Conservation (phyloP, 1,139 yeast species). For the Martiniozyma asiatica region DNA sequence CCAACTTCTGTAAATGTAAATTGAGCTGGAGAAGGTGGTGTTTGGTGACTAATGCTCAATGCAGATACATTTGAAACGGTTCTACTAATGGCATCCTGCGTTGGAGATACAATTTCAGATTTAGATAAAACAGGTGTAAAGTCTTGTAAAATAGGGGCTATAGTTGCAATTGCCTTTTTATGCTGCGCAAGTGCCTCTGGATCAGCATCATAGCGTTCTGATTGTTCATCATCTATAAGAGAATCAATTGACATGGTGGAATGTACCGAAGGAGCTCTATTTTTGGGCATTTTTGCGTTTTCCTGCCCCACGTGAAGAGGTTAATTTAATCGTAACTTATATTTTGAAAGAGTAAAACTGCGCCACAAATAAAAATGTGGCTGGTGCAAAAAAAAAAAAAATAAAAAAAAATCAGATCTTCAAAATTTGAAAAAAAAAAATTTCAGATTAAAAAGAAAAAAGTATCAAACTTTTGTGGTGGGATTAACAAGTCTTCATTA, state of each 20-base stretch:
- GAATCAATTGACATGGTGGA: conserved; percentile 16
- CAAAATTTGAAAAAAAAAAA: too few relatives aligned
- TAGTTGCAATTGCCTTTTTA: conserved; percentile 58
- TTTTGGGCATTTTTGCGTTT: too few relatives aligned
- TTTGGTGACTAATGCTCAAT: conserved; percentile 15
- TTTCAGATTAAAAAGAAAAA: too few relatives aligned
- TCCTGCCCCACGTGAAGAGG: too few relatives aligned
- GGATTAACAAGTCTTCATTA: too few relatives aligned
- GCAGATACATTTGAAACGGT: conserved; percentile 24
- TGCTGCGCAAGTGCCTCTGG: conserved; percentile 22
- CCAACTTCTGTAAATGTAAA: not conserved
- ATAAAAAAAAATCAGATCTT: too few relatives aligned
- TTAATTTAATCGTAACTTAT: too few relatives aligned
- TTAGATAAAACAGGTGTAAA: conserved; percentile 59
- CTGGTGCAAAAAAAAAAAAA: too few relatives aligned
- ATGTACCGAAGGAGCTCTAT: too few relatives aligned
- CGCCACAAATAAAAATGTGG: too few relatives aligned
- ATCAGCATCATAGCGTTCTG: conserved; percentile 11
- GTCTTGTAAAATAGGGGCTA: conserved; percentile 62
- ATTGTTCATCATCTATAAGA: conserved; percentile 12
- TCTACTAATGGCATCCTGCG: conserved; percentile 20
- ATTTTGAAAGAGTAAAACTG: too few relatives aligned
- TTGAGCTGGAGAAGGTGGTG: conserved; percentile 8
- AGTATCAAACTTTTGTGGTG: too few relatives aligned
- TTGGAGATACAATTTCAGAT: conserved; percentile 24